Conservation (phyloP, 371 early-diverging fungal genomes). For the Mucor lusitanicus region DNA sequence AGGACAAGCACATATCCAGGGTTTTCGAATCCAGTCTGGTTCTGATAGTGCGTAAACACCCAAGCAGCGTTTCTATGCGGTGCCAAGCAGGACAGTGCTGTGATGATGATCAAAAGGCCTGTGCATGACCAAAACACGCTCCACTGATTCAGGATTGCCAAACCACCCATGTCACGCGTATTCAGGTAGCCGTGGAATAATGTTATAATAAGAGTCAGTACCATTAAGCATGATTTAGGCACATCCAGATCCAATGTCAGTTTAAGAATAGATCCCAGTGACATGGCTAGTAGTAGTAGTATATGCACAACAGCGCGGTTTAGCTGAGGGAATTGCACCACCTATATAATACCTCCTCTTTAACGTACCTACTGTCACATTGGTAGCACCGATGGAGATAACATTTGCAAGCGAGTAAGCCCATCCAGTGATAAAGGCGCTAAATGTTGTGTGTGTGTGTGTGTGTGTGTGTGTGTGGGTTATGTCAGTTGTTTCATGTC, state of each 20-base stretch:
- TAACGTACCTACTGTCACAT: conserved; percentile 41
- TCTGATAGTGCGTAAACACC: conserved; percentile 45
- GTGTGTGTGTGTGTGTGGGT: too few species aligned
- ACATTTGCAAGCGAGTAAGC: conserved; percentile 40
- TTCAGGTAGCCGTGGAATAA: conserved; percentile 37
- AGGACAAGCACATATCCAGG: conserved; percentile 41
- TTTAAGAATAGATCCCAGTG: conserved; percentile 33
- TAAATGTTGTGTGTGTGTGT: too few species aligned
- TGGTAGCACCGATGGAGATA: conserved; percentile 44
- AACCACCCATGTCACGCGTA: conserved; percentile 19
- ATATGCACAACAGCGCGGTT: neutral
- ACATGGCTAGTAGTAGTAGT: conserved; percentile 18
- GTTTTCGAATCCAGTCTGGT: conserved; percentile 44
- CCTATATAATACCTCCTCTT: neutral
- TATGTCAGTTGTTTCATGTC: neutral
- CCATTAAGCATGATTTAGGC: conserved; percentile 25
- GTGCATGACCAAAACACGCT: conserved; percentile 49
- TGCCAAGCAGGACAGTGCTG: conserved; percentile 18
- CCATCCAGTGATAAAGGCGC: conserved; percentile 52
- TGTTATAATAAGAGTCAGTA: conserved; percentile 29
- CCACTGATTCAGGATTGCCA: conserved; percentile 37
- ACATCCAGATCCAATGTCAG: conserved; percentile 22
- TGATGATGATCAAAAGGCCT: conserved; percentile 35
- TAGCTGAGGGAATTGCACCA: neutral
- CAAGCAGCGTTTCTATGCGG: conserved; percentile 29